Base-by-base conservation (phyloP, 257 asterid species). In the Nicotiana paniculata region DNA sequence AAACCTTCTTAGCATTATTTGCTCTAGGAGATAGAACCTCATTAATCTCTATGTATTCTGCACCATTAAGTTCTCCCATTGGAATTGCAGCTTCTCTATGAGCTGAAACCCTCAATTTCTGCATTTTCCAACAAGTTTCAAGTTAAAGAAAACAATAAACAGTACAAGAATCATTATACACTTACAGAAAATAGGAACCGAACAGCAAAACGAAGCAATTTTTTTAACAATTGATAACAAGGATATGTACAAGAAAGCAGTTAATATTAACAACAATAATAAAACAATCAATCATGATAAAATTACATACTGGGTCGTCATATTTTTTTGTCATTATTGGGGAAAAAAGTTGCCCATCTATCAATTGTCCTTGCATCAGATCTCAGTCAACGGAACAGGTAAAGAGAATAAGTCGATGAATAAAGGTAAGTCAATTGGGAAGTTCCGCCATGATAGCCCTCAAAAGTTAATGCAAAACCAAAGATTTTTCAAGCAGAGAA, bases 11-110 rank as follows among this genome's bases (percentile, higher is more conserved):
- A 6, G 43, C 21, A 28, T 79, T 86, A 59, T 78, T 57, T 67
- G 17, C 80, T 61, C 80, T 80, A 43, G 86, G 83, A 32, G 85
- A 54, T 4, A 82, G 57, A 30, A 74, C 80, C 48, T 88, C 83
- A 53, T 67, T 62, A 76, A 88, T 82, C 46, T 59, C 89, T 48
- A 74, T 82, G 77, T 82, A 86, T 11, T 77, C 84, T 65, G 82
- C 79, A 72, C 81, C 88, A 81, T 74, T 82, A 16, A 46, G 13
- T 17, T 76, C 85, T 28, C 84, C 88, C 88, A 84, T 86, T 10
- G 84, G 54, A 58, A 32, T 69, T 4, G 86, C 26, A 55, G 81
- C 82, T 75, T 82, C 80, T 67, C 77, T 83, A 11, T 79, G 70
- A 13, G 81, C 54, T 64, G 86, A 30, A 59, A 75, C 79, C 65